These are phyloP conservation scores for Mycena haematopus DNA, from an alignment of 768 basidiomycete species.

Conservation along the genomic window DNA sequence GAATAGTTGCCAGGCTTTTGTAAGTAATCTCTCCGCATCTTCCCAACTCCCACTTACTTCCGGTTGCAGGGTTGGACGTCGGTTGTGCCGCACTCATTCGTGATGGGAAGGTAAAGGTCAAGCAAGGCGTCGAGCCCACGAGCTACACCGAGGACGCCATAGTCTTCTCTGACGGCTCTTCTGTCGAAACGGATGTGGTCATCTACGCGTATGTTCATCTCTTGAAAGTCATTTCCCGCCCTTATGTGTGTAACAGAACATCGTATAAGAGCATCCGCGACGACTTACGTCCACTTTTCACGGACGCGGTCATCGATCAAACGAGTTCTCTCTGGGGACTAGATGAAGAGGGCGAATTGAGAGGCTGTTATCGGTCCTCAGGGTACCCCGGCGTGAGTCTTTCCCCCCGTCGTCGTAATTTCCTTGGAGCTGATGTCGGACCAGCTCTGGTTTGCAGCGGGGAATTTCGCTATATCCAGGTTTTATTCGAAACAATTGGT, in stretches of 20 bases:
- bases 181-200: slow-evolving; percentile 50
- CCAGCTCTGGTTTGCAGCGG: slow-evolving; percentile 39
- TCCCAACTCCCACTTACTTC: background rate
- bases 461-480: slow-evolving; percentile 35
- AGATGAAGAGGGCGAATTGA: slow-evolving; percentile 40
- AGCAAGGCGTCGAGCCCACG: slow-evolving; percentile 53
- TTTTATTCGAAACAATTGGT: slow-evolving; percentile 39
- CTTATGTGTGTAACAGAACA: slow-evolving; percentile 25
- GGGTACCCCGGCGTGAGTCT: slow-evolving; percentile 39
- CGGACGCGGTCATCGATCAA: slow-evolving; percentile 35
- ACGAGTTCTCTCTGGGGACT: slow-evolving; percentile 36
- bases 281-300: slow-evolving; percentile 33
- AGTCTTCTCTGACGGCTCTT: slow-evolving; percentile 46
- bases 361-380: slow-evolving; percentile 37
- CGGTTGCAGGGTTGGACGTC: slow-evolving; percentile 44
- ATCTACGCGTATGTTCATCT: slow-evolving; percentile 46
- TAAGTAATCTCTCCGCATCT: background rate
- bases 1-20: background rate
- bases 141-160: slow-evolving; percentile 42
- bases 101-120: slow-evolving; percentile 62
- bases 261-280: slow-evolving; percentile 37
- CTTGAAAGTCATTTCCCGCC: background rate
- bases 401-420: background rate
- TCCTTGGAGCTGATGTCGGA: background rate
- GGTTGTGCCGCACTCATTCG: slow-evolving; percentile 57